A percentile compares a stretch with the other conserved stretches of the same genome.
These are phyloP conservation scores for Annona squamosa DNA, from an alignment of 164 flowering plant species.

Conservation along the genomic window DNA sequence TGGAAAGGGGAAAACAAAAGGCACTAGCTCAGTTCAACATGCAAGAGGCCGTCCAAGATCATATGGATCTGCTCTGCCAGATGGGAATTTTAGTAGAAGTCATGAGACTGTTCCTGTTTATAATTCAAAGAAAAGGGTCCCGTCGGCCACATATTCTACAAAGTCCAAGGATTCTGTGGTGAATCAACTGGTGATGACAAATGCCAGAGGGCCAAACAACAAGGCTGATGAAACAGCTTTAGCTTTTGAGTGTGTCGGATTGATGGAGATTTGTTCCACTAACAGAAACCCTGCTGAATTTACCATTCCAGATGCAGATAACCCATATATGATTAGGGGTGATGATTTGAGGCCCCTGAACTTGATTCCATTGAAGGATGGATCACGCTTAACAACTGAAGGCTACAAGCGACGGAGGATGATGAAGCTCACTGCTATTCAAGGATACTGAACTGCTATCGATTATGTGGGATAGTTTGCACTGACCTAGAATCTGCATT, in stretches of 20 bases:
- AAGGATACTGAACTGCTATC: constrained; percentile 7
- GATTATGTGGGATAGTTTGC: not conserved
- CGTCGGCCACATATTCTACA: constrained; percentile 12
- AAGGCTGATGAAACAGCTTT: constrained; percentile 10
- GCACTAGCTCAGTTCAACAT: constrained; percentile 9
- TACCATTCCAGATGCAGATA: constrained; percentile 47
- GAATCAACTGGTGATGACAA: not conserved
- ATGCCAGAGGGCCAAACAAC: constrained; percentile 11
- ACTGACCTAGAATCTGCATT: not conserved
- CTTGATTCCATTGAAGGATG: constrained; percentile 7
- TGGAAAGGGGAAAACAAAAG: constrained; percentile 23
- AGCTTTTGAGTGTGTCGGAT: constrained; percentile 15
- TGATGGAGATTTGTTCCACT: constrained; percentile 29
- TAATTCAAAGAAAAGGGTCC: constrained; percentile 15
- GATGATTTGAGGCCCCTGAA: constrained; percentile 31
- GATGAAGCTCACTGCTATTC: constrained; percentile 22
- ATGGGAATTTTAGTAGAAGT: constrained; percentile 12
- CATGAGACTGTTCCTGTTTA: constrained; percentile 16
- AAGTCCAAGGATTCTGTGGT: constrained; percentile 4
- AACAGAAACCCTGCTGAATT: constrained; percentile 88
- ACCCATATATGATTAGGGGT: constrained; percentile 41
- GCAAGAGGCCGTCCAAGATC: constrained; percentile 17
- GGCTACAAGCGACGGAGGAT: constrained; percentile 28
- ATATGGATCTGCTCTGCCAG: constrained; percentile 15
- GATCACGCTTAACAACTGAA: constrained; percentile 12